Percentiles rank a stretch among this genome's conserved stretches.
phyloP scores from a whole-genome alignment of 495 filamentous ascomycete species.

The Daldinia caldariorum region DNA sequence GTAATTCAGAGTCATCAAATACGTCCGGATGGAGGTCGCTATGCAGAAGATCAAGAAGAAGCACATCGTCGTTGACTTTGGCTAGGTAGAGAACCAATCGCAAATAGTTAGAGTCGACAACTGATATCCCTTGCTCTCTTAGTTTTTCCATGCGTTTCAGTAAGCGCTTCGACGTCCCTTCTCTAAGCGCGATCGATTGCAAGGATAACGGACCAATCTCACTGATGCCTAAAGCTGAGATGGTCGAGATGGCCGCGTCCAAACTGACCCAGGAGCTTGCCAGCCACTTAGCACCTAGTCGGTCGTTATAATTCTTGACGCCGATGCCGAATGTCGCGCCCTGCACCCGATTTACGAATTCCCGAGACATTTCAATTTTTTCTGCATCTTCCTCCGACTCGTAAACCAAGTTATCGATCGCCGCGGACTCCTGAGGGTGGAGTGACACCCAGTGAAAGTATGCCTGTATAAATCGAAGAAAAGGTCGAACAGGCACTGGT shows the following conservation, averaged over 20 bases:
- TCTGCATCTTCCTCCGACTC: constrained; percentile 28
- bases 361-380: constrained; percentile 43
- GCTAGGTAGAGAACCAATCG: constrained; percentile 68
- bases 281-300: constrained; percentile 74
- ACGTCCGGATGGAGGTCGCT: constrained; percentile 81
- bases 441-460: constrained; percentile 45
- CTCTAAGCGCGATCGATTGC: constrained; percentile 73
- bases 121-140: constrained; percentile 64
- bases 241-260: constrained; percentile 68
- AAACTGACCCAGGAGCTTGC: constrained; percentile 74
- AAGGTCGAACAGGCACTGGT: constrained; percentile 42
- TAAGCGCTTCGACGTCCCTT: constrained; percentile 63
- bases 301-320: constrained; percentile 66
- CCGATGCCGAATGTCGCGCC: constrained; percentile 57
- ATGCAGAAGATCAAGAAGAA: constrained; percentile 67
- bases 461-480: constrained; percentile 49
- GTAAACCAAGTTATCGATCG: constrained; percentile 4
- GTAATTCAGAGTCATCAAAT: constrained; percentile 69
- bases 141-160: constrained; percentile 65
- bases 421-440: constrained; percentile 30
- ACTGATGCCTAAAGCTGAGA: constrained; percentile 71
- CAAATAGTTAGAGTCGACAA: constrained; percentile 67
- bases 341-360: constrained; percentile 56
- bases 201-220: constrained; percentile 76
- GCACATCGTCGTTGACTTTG: constrained; percentile 60